Evolutionary conservation across 768 basidiomycete genomes (phyloP), one percentile per base, ranked within the genome.

Genomic region (Termitomyces bulborhizus): DNA sequence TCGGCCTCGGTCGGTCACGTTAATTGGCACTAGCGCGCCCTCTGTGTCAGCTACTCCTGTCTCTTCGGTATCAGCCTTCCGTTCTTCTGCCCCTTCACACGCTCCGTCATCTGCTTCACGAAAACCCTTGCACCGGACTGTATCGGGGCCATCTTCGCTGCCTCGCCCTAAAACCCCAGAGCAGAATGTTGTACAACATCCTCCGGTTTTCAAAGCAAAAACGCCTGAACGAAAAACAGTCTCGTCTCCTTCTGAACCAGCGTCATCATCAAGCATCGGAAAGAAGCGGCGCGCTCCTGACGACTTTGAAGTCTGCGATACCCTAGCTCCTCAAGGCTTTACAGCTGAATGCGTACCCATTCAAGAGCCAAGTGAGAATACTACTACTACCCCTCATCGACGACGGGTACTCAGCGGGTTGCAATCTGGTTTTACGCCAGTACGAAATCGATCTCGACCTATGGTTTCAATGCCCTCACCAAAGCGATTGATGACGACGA

Each of bases 261-360:
- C 66, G 48, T 66, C 70, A 40, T 65, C 73, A 45, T 66, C 71
- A 2, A 69, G 78, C 15, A 77, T 80, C 36, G 84, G 86, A 31
- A 85, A 83, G 72, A 91, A 90, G 65, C 79, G 89, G 11, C 80
- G 82, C 24, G 85, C 83, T 27, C 89, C 90, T 1, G 89, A 90
- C 53, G 88, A 91, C 61, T 87, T 86, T 58, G 87, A 89, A 48
- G 75, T 59, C 64, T 78, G 68, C 51, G 76, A 77, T 50, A 70
- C 65, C 51, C 69, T 86, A 27, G 85, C 87, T 26, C 77, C 80
- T 0, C 87, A 90, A 63, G 85, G 74, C 3, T 88, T 81, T 71
- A 84, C 77, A 37, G 71, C 73, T 0, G 84, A 85, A 9, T 76
- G 81, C 43, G 67, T 78, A 27, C 70, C 75, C 21, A 73, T 73